These are phyloP conservation scores for Salvia sclarea DNA, from an alignment of 305 asterid genomes.

Conservation along the genomic window DNA sequence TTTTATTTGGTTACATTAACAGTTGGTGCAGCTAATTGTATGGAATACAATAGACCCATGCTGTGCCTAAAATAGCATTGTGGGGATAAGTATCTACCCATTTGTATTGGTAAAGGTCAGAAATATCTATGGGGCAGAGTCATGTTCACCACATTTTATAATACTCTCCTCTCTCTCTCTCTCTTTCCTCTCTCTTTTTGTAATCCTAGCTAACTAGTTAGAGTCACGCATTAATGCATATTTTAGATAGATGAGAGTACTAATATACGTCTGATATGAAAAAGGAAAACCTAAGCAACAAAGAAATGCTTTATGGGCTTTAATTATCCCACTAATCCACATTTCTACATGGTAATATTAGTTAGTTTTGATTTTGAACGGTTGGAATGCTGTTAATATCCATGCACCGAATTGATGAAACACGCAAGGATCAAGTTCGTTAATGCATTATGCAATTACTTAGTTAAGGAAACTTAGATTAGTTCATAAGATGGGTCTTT, in stretches of 20 bases:
- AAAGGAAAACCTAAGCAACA: neutral
- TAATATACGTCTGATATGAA: neutral
- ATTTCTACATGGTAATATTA: neutral
- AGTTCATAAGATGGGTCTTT: neutral
- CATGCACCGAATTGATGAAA: slow-evolving; percentile 30
- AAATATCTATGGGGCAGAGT: slow-evolving; percentile 28
- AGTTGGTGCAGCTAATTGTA: slow-evolving; percentile 27
- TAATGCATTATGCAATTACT: neutral
- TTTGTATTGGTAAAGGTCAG: slow-evolving; percentile 23
- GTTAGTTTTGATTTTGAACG: slow-evolving; percentile 12
- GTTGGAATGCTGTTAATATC: slow-evolving; percentile 10
- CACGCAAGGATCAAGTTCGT: slow-evolving; percentile 20
- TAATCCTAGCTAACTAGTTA: slow-evolving; percentile 1
- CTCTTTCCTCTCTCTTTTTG: neutral
- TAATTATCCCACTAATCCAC: neutral
- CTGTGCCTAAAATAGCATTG: slow-evolving; percentile 28
- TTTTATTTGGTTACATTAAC: slow-evolving; percentile 18
- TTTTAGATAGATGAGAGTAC: neutral
- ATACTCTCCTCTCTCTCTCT: slow-evolving; percentile 3
- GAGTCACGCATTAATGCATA: slow-evolving; percentile 10
- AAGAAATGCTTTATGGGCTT: neutral
- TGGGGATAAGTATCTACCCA: slow-evolving; percentile 33
- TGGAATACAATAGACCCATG: slow-evolving; percentile 29
- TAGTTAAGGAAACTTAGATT: neutral
- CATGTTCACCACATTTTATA: slow-evolving; percentile 30